A percentile compares a stretch with the other conserved stretches of the same genome.
Conservation (phyloP, 2,329 filamentous ascomycete species). For the Aschersonia sp. region DNA sequence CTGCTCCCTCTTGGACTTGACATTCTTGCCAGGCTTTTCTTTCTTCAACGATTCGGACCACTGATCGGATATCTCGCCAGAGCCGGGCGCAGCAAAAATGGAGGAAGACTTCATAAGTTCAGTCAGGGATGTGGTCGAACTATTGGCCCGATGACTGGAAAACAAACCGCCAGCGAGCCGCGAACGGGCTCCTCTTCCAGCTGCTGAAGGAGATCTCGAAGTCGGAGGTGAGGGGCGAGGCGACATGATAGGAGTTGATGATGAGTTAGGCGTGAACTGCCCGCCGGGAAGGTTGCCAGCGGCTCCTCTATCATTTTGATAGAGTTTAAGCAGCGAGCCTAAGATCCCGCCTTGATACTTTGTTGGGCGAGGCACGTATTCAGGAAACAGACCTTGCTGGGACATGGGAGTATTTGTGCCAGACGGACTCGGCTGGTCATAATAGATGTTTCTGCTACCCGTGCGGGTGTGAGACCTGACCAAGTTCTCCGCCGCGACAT, state of each 20-base stretch:
- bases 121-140: constrained; percentile 28
- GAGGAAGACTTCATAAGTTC: constrained; percentile 40
- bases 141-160: constrained; percentile 24
- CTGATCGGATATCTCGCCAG: constrained; percentile 27
- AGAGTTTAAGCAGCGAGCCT: constrained; percentile 57
- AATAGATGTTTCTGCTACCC: constrained; percentile 15
- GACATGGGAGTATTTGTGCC: constrained; percentile 22
- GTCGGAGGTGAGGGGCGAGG: constrained; percentile 24
- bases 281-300: constrained; percentile 21
- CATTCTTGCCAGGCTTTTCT: constrained; percentile 20
- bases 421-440: constrained; percentile 13
- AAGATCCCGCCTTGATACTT: constrained; percentile 63
- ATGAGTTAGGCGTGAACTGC: constrained; percentile 23
- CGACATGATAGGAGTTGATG: constrained; percentile 24
- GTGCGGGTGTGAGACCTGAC: constrained; percentile 18
- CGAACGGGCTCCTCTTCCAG: constrained; percentile 14
- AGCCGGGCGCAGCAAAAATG: constrained; percentile 33
- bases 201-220: constrained; percentile 24
- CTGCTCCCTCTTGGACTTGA: constrained; percentile 22
- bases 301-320: constrained; percentile 32
- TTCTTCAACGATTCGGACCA: constrained; percentile 29
- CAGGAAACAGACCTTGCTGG: constrained; percentile 33
- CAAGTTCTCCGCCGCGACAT: constrained; percentile 18
- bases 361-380: constrained; percentile 50
- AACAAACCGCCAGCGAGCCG: constrained; percentile 24